Evolutionary conservation across 805 yeast genomes (phyloP).

Genomic region (Brettanomyces anomalus): DNA sequence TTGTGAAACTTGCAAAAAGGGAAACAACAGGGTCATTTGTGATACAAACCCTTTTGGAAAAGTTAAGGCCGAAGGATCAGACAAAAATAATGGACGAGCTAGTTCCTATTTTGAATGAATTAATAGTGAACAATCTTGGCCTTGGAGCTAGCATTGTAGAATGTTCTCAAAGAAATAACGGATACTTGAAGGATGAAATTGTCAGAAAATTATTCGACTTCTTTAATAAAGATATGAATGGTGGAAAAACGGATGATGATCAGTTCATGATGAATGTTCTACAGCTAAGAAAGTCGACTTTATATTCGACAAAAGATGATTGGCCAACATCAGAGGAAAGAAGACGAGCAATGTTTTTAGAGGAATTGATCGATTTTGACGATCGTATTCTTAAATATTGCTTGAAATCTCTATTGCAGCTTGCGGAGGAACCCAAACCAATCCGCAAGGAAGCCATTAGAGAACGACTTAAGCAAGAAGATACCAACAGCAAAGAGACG

Average conservation of each 20-base stretch:
- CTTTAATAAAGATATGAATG: slow-evolving; percentile 27
- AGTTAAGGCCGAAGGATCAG: slow-evolving; percentile 54
- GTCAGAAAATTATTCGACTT: slow-evolving; percentile 39
- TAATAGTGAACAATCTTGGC: slow-evolving; percentile 62
- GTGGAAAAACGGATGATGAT: slow-evolving; percentile 24
- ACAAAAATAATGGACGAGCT: slow-evolving; percentile 52
- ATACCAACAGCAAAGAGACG: not conserved
- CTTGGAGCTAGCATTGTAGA: slow-evolving; percentile 59
- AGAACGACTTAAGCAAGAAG: not conserved
- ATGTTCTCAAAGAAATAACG: slow-evolving; percentile 48
- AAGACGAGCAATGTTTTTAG: slow-evolving; percentile 66
- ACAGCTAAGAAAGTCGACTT: slow-evolving; percentile 56
- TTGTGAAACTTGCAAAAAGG: slow-evolving; percentile 66
- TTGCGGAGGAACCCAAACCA: slow-evolving; percentile 28
- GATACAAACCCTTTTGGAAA: slow-evolving; percentile 59
- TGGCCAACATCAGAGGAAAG: slow-evolving; percentile 92
- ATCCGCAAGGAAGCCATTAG: not conserved
- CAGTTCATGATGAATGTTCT: slow-evolving; percentile 62
- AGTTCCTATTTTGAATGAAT: slow-evolving; percentile 54
- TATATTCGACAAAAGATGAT: slow-evolving; percentile 76
- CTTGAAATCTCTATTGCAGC: slow-evolving; percentile 48
- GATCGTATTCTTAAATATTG: slow-evolving; percentile 46
- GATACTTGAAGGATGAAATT: slow-evolving; percentile 53
- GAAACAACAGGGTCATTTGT: slow-evolving; percentile 81
- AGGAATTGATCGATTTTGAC: slow-evolving; percentile 64